Base-by-base conservation (phyloP, 2,329 filamentous ascomycete species). In the Beauveria rudraprayagi region DNA sequence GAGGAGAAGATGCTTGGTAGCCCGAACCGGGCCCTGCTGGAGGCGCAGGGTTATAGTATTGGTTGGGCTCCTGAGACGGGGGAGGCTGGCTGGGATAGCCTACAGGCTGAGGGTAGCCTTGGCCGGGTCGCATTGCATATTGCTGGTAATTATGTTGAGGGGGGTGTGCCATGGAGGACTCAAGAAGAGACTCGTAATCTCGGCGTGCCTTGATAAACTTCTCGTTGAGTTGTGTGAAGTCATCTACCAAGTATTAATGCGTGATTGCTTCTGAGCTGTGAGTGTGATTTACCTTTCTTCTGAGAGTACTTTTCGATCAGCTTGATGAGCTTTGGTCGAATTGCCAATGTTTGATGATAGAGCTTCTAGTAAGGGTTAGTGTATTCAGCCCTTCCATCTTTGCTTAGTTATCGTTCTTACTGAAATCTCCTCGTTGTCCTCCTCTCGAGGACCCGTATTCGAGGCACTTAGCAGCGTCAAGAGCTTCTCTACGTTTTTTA, bases 241-340 rank as follows among this genome's bases (percentile, higher is more conserved):
- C 94, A 75, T 99, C 94, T 96, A 66, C 10, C 51, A 6, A 22
- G 19, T 3, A 67, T 71, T 64, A 76, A 64, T 50, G 46, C 19
- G 10, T 30, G 16, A 51, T 5, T n/a, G 17, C 47, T 43, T 19
- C 34, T 43, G 34, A 2, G 19, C 17, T 2, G 19, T 17, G 9
- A 3, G 6, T n/a, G 8, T 5, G 9, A 24, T 10, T 58, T 77
- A 93, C 92, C 92, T 77, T 99, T 99, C 83, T 96, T 97, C 73
- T 99, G 94, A 10, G 94, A 97, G 72, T 99, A 99, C 73, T 97
- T 97, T 64, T 95, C 94, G 72, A 99, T 99, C 55, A 99, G 78
- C 77, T 97, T 95, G 72, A 99, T 97, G 64, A 99, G 78, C 78
- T 99, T 99, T 14, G 94, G 94, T 37, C 94, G 84, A 69, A 99